A percentile compares a stretch with the other conserved stretches of the same genome.
phyloP scores from a whole-genome alignment of 1,284 basidiomycete genomes.

The Apiotrichum sp. region DNA sequence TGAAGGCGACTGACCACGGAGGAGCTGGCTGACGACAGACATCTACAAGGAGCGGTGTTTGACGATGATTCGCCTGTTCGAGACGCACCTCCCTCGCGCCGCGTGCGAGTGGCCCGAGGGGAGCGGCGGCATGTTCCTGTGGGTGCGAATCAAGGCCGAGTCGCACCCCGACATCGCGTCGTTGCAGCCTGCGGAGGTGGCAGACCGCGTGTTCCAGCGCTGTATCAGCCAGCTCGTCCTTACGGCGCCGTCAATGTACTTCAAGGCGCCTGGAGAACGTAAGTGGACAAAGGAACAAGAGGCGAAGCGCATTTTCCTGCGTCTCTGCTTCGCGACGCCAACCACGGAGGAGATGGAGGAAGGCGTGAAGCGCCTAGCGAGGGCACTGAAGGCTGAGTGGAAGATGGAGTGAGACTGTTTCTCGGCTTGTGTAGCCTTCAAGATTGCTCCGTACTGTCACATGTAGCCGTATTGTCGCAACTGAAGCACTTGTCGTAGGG shows the following conservation, averaged over 20 bases:
- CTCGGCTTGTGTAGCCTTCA: too few relatives aligned
- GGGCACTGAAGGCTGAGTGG: conserved; percentile 15
- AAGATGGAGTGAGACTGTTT: not conserved
- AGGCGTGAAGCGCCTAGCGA: conserved; percentile 29
- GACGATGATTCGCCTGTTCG: conserved; percentile 24
- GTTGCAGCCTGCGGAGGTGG: conserved; percentile 23
- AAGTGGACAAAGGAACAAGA: conserved; percentile 24
- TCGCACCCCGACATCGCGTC: conserved; percentile 26
- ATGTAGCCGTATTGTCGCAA: too few relatives aligned
- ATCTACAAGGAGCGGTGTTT: conserved; percentile 31
- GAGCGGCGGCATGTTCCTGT: conserved; percentile 41
- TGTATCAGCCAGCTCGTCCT: conserved; percentile 27
- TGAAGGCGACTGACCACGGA: not conserved
- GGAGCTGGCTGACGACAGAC: not conserved
- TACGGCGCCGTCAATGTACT: conserved; percentile 26
- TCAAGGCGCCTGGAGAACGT: conserved; percentile 26
- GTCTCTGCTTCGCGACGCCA: conserved; percentile 31
- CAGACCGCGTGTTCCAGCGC: conserved; percentile 24
- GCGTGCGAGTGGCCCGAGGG: conserved; percentile 23
- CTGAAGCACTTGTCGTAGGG: too few relatives aligned
- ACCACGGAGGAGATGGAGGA: conserved; percentile 33
- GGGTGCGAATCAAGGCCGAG: conserved; percentile 32
- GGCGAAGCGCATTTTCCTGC: conserved; percentile 26
- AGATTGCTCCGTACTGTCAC: too few relatives aligned
- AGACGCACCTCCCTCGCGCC: conserved; percentile 24